Evolutionary conservation across 1,284 basidiomycete genomes (phyloP), one percentile per base, ranked within the genome.

Genomic region (Peniophora sp.): DNA sequence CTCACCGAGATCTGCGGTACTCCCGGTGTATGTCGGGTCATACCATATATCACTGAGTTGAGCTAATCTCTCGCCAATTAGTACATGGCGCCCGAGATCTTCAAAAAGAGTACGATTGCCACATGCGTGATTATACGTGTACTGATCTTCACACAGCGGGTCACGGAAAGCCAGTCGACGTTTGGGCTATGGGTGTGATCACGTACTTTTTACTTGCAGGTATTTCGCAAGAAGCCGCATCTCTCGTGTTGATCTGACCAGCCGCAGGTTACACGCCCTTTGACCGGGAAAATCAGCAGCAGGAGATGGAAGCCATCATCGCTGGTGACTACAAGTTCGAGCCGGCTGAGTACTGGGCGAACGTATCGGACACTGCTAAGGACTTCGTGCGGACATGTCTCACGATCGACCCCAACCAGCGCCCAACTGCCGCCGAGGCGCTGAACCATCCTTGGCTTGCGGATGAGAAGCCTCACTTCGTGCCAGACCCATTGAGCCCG

Each of bases 31-130:
- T 65, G 79, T 69, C 6, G 32, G 27, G n/a, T 32, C 6, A 5
- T 32, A 23, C 41, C 45, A 46, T 48, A 10, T 25, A 3, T 39
- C 16, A 52, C 62, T n/a, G 38, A n/a, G 5, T 16, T 8, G 5
- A 16, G 8, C 38, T 41, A 41, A 41, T 5, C 8, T 41, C 5
- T 6, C 8, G 8, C 8, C 19, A n/a, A 20, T 41, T 55, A 86
- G 78, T 98, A 99, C 69, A 98, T 98, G 96, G 94, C 96, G 0
- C 95, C 96, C 0, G 96, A 97, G 68, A 97, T 99, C 60, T 99
- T 99, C 78, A 88, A 88, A 66, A 96, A 96, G 70, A 81, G 88
- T 90, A 55, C 46, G 80, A 69, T 3, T 36, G 36, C 23, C 38
- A 14, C 19, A 57, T 12, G 45, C 11, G 27, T 17, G 32, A 50